A percentile compares a stretch with the other conserved stretches of the same genome.
Evolutionary conservation across 2,329 filamentous ascomycete species (phyloP).

Genomic region (Myriosclerotinia curreyana): DNA sequence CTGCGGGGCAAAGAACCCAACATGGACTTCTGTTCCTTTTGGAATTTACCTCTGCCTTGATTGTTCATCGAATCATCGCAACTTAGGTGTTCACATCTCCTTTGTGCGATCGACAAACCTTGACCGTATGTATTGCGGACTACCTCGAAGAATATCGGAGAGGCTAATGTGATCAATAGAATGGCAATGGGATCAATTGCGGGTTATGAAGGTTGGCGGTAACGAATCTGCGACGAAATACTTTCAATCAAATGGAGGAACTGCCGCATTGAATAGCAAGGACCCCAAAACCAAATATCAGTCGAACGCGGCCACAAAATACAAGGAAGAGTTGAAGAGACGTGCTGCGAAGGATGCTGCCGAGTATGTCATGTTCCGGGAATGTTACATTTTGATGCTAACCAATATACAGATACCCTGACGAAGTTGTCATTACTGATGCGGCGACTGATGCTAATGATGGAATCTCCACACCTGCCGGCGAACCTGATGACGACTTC

Average conservation of each 20-base stretch:
- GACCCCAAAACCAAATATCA: slow-evolving; percentile 97
- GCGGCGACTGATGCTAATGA: slow-evolving; percentile 57
- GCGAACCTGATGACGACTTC: slow-evolving; percentile 86
- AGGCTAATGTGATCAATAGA: slow-evolving; percentile 48
- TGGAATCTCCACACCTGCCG: slow-evolving; percentile 71
- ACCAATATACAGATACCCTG: slow-evolving; percentile 63
- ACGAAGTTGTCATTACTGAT: slow-evolving; percentile 83
- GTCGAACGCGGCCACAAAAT: slow-evolving; percentile 88
- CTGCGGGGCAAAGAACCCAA: slow-evolving; percentile 95
- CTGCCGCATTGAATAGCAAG: slow-evolving; percentile 90
- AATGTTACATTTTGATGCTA: slow-evolving; percentile 25
- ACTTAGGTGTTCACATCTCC: slow-evolving; percentile 97
- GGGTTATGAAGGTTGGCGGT: slow-evolving; percentile 96
- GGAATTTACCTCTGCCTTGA: slow-evolving; percentile 98
- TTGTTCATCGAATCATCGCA: slow-evolving; percentile 94
- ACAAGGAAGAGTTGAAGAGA: slow-evolving; percentile 93
- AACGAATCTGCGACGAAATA: slow-evolving; percentile 98
- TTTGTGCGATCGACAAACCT: slow-evolving; percentile 98
- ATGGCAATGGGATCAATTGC: slow-evolving; percentile 99
- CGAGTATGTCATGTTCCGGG: slow-evolving; percentile 57
- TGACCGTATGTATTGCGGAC: slow-evolving; percentile 69
- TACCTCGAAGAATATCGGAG: slow-evolving; percentile 14
- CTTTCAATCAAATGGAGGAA: slow-evolving; percentile 95
- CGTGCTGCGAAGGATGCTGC: slow-evolving; percentile 78
- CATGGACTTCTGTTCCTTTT: slow-evolving; percentile 96